Evolutionary conservation across 495 filamentous ascomycete species (phyloP), one percentile per base, ranked within the genome.

Genomic region (Podospora didyma): DNA sequence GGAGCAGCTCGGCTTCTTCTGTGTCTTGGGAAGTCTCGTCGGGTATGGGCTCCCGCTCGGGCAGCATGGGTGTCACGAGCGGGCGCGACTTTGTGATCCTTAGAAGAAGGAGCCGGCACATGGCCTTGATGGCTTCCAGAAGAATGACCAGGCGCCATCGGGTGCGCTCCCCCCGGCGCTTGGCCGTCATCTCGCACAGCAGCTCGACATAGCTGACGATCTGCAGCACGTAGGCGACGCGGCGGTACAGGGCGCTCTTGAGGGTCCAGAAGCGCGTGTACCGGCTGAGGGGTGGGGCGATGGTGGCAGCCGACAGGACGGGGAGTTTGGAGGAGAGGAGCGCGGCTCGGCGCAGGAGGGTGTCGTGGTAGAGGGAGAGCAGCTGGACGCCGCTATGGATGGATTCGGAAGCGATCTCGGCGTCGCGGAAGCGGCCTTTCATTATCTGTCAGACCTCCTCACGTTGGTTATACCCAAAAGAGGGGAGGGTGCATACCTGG

Each of bases 131-230:
- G 9, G 82, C 76, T 73, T 98, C 94, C 22, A 97, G 79, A 2
- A 94, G 65, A 10, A 97, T 85, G n/a, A 97, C 84, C 1, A 95
- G 84, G 46, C 90, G 84, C 95, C 95, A 97, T 16, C 90, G 85
- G 39, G 86, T 73, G 65, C 84, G 88, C 71, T 97, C 89, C 34
- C 90, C 81, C 54, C 85, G 84, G 39, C 92, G 82, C 70, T 95
- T 93, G 31, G 92, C 92, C 9, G 87, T 78, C 80, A 83, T 83
- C 68, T 96, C 92, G 81, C 90, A 90, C 6, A 96, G 75, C 11
- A 96, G 74, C 70, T 96, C 92, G 0, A 92, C 95, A 66, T 97
- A 97, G 59, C 91, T 89, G 45, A 96, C 86, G 69, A 94, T 89
- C 66, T 93, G 89, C 37, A 98, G 79, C 20, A 89, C 73, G 49